Conservation (phyloP, 2,329 filamentous ascomycete species). For the Colletotrichum coccodes region DNA sequence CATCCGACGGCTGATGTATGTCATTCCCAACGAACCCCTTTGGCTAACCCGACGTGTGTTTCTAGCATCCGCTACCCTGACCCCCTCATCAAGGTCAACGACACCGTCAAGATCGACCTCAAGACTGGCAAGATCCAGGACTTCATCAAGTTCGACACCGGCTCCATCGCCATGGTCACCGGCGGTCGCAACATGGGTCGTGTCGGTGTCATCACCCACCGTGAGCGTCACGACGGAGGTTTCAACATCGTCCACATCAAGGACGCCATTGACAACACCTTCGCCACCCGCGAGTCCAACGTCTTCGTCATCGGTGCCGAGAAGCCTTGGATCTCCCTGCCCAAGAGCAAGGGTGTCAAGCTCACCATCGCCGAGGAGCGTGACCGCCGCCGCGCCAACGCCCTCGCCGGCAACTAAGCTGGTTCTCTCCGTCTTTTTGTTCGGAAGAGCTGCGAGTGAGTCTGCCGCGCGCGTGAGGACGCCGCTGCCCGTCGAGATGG, state of each 20-base stretch:
- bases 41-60: slow-evolving; percentile 49
- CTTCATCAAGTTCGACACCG: slow-evolving; percentile 99
- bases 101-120: slow-evolving; percentile 99
- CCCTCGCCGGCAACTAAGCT: slow-evolving; percentile 62
- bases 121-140: slow-evolving; percentile 97
- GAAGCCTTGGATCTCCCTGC: slow-evolving; percentile 99
- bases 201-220: slow-evolving; percentile 99
- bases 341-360: slow-evolving; percentile 99
- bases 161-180: slow-evolving; percentile 97
- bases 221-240: slow-evolving; percentile 99
- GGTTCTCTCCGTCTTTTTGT: slow-evolving; percentile 13
- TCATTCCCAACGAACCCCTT: slow-evolving; percentile 36
- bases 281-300: slow-evolving; percentile 99
- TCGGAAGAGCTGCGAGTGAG: slow-evolving; percentile 17
- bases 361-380: slow-evolving; percentile 98
- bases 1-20: slow-evolving; percentile 65
- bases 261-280: slow-evolving; percentile 99
- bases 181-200: slow-evolving; percentile 99
- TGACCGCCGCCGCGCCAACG: slow-evolving; percentile 87
- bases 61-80: slow-evolving; percentile 98
- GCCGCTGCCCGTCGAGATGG: not conserved
- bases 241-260: slow-evolving; percentile 99
- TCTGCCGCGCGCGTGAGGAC: slow-evolving; percentile 15
- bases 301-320: slow-evolving; percentile 99
- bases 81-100: slow-evolving; percentile 98